Conservation (phyloP, 345 rosid genomes). For the Euphorbia tirucalli region DNA sequence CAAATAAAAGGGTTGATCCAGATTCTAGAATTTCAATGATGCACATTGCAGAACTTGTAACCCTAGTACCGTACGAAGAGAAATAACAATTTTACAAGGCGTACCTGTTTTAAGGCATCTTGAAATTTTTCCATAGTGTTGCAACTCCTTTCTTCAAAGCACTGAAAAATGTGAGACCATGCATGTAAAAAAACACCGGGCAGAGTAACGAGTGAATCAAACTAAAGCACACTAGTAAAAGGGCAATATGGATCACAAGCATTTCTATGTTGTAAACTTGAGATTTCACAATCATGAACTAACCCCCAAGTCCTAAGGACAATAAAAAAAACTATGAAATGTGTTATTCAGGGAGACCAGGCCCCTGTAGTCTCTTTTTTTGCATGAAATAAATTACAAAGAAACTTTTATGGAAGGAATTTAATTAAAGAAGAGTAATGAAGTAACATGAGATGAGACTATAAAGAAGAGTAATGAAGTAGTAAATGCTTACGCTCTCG, state of each 20-base stretch:
- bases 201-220: slow-evolving; percentile 1
- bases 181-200: neutral
- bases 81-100: neutral
- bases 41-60: neutral
- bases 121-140: slow-evolving; percentile 17
- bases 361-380: neutral
- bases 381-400: neutral
- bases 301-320: neutral
- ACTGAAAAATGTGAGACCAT: slow-evolving; percentile 7
- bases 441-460: neutral
- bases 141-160: slow-evolving; percentile 28
- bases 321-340: too few species aligned
- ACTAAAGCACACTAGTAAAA: neutral
- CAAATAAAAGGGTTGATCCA: neutral
- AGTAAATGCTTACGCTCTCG: slow-evolving; percentile 22
- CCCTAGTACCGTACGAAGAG: neutral
- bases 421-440: too few species aligned
- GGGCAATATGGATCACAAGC: neutral
- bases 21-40: neutral
- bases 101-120: slow-evolving; percentile 21
- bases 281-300: too few species aligned
- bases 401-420: neutral
- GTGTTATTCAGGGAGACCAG: too few species aligned
- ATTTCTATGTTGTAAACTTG: neutral
- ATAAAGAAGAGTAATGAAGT: neutral